Conservation (phyloP, 768 basidiomycete genomes). For the Boletus sensibilis region DNA sequence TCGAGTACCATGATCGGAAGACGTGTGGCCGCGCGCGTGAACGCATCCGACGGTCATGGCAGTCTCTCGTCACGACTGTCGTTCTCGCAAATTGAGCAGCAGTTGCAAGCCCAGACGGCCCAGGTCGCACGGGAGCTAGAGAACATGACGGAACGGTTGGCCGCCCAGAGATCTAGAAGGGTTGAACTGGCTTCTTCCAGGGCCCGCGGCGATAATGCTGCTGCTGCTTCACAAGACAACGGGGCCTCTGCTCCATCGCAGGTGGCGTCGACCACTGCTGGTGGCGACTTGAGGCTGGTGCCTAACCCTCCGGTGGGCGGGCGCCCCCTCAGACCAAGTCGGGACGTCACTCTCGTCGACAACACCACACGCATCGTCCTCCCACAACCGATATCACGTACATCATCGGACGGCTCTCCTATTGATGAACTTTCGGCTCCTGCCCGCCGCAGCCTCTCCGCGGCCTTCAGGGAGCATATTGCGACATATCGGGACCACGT, state of each 20-base stretch:
- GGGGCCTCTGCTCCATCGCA: background rate
- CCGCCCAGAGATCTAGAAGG: conserved; percentile 24
- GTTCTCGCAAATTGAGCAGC: conserved; percentile 29
- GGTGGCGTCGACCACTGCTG: background rate
- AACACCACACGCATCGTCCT: conserved; percentile 16
- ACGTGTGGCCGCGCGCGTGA: conserved; percentile 33
- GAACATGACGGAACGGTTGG: conserved; percentile 30
- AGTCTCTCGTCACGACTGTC: conserved; percentile 21
- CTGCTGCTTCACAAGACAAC: background rate
- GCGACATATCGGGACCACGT: conserved; percentile 13
- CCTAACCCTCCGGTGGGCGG: conserved; percentile 9
- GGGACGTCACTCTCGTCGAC: conserved; percentile 21
- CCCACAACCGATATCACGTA: conserved; percentile 27
- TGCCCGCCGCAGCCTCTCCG: conserved; percentile 21
- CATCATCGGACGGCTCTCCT: conserved; percentile 21
- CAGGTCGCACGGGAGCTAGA: conserved; percentile 35
- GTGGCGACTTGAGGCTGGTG: conserved; percentile 2
- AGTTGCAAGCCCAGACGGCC: conserved; percentile 28
- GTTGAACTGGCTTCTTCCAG: conserved; percentile 18
- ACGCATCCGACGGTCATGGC: conserved; percentile 17
- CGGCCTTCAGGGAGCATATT: conserved; percentile 23
- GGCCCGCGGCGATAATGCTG: conserved; percentile 5
- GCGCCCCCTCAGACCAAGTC: conserved; percentile 16
- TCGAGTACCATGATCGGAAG: conserved; percentile 36
- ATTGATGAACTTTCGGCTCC: conserved; percentile 16